Conservation (phyloP, 1,284 basidiomycete species). For the Puccinia hordei region DNA sequence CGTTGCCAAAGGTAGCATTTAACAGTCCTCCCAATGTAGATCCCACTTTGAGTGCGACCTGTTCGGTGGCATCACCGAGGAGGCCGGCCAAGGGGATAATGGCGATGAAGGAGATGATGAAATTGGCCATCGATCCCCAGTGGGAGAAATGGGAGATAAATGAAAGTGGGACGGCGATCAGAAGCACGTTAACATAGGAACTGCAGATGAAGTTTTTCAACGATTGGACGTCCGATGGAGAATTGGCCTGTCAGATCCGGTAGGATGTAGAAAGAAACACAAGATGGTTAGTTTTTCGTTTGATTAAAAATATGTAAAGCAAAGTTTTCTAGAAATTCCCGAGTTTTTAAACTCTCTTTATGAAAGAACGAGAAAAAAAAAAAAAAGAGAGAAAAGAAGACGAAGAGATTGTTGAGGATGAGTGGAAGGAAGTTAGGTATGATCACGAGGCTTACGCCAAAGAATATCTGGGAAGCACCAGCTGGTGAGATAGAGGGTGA, state of each 20-base stretch:
- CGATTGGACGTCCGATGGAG: constrained; percentile 60
- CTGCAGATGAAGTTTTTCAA: constrained; percentile 71
- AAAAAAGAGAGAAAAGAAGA: not conserved
- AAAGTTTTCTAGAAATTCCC: too few species aligned
- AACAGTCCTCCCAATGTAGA: constrained; percentile 80
- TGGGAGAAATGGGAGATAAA: constrained; percentile 65
- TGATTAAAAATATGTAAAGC: not conserved
- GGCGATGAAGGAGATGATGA: constrained; percentile 78
- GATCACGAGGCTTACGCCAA: constrained; percentile 26
- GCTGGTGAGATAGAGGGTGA: constrained; percentile 41
- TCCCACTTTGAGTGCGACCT: constrained; percentile 67
- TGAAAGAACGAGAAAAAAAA: not conserved
- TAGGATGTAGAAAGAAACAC: not conserved
- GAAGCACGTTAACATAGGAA: constrained; percentile 75
- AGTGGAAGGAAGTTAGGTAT: not conserved
- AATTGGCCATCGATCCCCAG: constrained; percentile 82
- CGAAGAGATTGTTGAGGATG: not conserved
- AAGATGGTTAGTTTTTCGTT: not conserved
- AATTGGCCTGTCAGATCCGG: constrained; percentile 1
- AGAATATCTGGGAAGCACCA: constrained; percentile 31
- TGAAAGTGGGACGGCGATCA: constrained; percentile 74
- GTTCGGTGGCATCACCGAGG: constrained; percentile 82
- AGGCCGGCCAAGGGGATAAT: constrained; percentile 85
- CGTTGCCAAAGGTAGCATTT: constrained; percentile 76
- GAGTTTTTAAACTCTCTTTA: too few species aligned